Conservation (phyloP, 1,284 basidiomycete genomes). For the Leccinum pachyderme region DNA sequence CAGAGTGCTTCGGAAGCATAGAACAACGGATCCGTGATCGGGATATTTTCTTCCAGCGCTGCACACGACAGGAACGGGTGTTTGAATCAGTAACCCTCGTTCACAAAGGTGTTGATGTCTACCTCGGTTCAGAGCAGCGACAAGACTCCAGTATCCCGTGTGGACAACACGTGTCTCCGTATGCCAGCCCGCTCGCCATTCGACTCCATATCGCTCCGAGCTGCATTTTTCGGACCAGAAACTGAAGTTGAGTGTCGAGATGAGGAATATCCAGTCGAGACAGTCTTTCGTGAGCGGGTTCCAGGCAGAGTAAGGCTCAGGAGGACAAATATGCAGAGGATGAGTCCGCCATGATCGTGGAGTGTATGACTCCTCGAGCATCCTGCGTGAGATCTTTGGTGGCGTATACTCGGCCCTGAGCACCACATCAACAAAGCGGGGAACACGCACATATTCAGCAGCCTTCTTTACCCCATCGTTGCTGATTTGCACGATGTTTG, state of each 20-base stretch:
- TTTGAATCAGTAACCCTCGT: not conserved
- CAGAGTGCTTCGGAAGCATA: slow-evolving; percentile 66
- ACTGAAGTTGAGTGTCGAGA: slow-evolving; percentile 80
- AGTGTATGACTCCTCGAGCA: slow-evolving; percentile 62
- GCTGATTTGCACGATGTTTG: slow-evolving; percentile 57
- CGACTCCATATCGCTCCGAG: slow-evolving; percentile 63
- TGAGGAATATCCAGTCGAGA: slow-evolving; percentile 81
- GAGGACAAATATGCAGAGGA: slow-evolving; percentile 68
- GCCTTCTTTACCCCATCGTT: slow-evolving; percentile 55
- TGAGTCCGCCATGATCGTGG: slow-evolving; percentile 78
- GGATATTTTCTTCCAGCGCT: slow-evolving; percentile 64
- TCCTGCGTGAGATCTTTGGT: slow-evolving; percentile 59
- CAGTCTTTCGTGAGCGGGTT: slow-evolving; percentile 54
- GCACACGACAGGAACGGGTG: slow-evolving; percentile 4
- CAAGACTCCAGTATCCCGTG: slow-evolving; percentile 81
- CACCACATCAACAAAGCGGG: not conserved
- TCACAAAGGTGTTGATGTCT: slow-evolving; percentile 10
- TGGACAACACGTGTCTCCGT: slow-evolving; percentile 46
- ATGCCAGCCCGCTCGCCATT: slow-evolving; percentile 73
- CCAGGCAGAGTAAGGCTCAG: slow-evolving; percentile 53
- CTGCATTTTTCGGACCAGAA: slow-evolving; percentile 75
- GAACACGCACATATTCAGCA: slow-evolving; percentile 54
- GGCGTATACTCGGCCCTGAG: slow-evolving; percentile 1
- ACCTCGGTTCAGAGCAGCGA: slow-evolving; percentile 78
- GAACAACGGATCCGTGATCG: slow-evolving; percentile 72